Base-by-base conservation (phyloP, 768 basidiomycete genomes). In the Tylopilus sp. region DNA sequence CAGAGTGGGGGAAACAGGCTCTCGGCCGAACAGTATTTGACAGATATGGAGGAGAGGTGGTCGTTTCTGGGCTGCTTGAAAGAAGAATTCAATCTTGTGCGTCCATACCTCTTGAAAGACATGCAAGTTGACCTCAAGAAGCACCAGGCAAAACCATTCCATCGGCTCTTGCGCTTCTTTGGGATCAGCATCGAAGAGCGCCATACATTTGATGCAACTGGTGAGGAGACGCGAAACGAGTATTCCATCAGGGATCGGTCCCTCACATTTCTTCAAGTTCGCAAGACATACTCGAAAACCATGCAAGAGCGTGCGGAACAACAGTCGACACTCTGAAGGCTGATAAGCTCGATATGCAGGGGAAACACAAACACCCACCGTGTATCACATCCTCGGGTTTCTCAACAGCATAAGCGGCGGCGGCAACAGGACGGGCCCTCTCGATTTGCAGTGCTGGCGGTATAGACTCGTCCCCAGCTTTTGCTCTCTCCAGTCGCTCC, bases 31-130 rank as follows among this genome's bases (percentile, higher is more conserved):
- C 20, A 98, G 80, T 33, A 80, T 75, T 64, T 95, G 91, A 51
- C 91, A 87, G 42, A 98, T 82, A 57, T 86, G 85, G 60, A 95
- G 82, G 41, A 97, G 78, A 52, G 84, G 73, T 18, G 86, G 82
- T 44, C 92, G 86, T 58, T 86, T 85, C 57, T 85, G 79, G 0
- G 86, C 82, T 56, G 80, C 81, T 58, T 87, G 79, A 66, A 97
- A 88, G 74, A 95, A 97, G 66, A 94, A 87, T 23, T 84, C 86
- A 72, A 98, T 88, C 66, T 92, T 88, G 65, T 83, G 85, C 31
- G 89, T 92, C 93, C 95, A 95, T 28, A 98, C 90, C 71, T 97
- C 93, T 68, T 95, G 89, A 67, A 97, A 95, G 53, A 95, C 88
- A 62, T 95, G 91, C 8, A 89, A 75, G 62, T 97, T 89, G 60